A percentile compares a stretch with the other conserved stretches of the same genome.
These are phyloP conservation scores for Chytriomyces sp. DNA, from an alignment of 192 early-diverging fungal genomes.

Conservation along the genomic window DNA sequence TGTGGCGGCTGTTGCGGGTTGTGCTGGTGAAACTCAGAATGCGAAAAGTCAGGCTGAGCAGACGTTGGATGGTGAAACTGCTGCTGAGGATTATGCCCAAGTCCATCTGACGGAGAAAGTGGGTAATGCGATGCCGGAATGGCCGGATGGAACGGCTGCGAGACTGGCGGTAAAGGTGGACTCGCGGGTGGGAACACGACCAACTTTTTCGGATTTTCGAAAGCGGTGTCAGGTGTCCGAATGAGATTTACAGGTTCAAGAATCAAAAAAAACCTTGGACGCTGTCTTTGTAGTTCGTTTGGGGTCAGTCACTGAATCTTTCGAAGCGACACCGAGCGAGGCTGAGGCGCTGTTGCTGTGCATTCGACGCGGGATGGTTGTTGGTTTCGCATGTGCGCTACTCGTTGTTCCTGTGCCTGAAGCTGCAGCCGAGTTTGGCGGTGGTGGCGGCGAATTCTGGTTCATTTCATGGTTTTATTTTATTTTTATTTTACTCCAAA, in stretches of 20 bases:
- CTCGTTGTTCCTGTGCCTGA: neutral
- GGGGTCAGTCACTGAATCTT: neutral
- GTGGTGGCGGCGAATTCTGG: neutral
- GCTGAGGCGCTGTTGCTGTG: neutral
- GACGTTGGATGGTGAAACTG: neutral
- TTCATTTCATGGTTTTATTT: neutral
- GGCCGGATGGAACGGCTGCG: neutral
- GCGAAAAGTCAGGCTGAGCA: no score
- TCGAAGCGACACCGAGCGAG: neutral
- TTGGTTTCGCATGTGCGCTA: neutral
- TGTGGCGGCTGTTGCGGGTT: neutral
- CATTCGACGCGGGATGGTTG: neutral
- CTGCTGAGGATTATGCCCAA: neutral
- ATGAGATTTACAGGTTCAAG: no score
- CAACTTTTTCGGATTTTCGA: constrained; percentile 1
- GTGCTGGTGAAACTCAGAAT: neutral
- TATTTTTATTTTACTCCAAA: neutral
- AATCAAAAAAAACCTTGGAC: constrained; percentile 6
- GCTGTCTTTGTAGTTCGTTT: constrained; percentile 25
- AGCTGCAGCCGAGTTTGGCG: neutral
- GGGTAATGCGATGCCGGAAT: neutral
- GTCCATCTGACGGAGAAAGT: neutral
- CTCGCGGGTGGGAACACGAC: constrained; percentile 24
- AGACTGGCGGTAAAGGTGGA: neutral
- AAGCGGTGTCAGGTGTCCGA: neutral